Evolutionary conservation across 192 early-diverging fungal species (phyloP).

Genomic region (Chytriomyces sp.): DNA sequence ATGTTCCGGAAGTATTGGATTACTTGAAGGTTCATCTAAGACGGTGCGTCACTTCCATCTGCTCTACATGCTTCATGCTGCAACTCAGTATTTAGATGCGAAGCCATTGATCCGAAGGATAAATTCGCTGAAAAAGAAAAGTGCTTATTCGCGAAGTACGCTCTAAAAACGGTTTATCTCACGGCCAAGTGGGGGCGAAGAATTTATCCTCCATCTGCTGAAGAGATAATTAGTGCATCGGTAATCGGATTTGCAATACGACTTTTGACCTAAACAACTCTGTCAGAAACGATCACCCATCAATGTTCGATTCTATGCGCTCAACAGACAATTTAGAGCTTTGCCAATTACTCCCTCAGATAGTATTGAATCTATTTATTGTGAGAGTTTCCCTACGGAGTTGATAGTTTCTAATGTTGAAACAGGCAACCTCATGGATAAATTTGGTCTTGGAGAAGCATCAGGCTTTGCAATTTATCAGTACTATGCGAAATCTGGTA

Average conservation of each 20-base stretch:
- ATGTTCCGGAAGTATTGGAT: constrained; percentile 37
- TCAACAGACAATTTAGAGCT: constrained; percentile 47
- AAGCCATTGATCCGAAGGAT: constrained; percentile 36
- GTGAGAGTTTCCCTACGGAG: not conserved
- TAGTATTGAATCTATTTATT: constrained; percentile 38
- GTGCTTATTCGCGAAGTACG: constrained; percentile 43
- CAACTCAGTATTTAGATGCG: constrained; percentile 29
- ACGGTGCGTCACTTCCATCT: too few relatives aligned
- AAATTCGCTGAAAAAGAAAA: constrained; percentile 38
- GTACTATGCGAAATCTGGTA: constrained; percentile 34
- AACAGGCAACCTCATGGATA: constrained; percentile 40
- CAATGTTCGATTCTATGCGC: constrained; percentile 42
- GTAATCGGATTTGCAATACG: constrained; percentile 27
- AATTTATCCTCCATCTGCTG: constrained; percentile 43
- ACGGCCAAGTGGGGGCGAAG: constrained; percentile 26
- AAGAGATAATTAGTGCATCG: constrained; percentile 40
- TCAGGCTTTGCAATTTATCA: constrained; percentile 50
- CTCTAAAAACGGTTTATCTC: constrained; percentile 40
- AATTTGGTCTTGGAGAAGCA: constrained; percentile 36
- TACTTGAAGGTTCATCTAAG: constrained; percentile 54
- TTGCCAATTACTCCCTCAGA: constrained; percentile 45
- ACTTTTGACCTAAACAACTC: not conserved
- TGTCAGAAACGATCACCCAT: constrained; percentile 43
- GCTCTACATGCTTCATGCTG: constrained; percentile 5
- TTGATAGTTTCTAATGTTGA: not conserved